Percentiles rank a stretch among this genome's conserved stretches.
Evolutionary conservation across 768 basidiomycete genomes (phyloP).

Genomic region (Hericium erinaceus): DNA sequence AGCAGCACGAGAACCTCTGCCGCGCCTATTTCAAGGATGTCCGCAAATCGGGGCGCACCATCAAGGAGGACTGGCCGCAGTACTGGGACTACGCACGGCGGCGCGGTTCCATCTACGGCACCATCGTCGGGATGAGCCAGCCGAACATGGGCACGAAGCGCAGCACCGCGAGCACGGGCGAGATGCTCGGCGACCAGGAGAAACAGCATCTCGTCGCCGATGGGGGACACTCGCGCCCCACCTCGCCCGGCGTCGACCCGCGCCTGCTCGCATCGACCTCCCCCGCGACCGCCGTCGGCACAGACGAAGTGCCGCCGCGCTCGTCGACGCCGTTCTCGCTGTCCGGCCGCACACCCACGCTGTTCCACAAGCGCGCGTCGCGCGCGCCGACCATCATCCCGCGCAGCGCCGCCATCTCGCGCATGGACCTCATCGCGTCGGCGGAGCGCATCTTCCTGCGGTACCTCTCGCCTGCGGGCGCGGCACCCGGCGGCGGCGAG

Average conservation of each 20-base stretch:
- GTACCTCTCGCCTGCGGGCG: conserved; percentile 80
- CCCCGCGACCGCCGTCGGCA: conserved; percentile 37
- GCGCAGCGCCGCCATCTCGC: conserved; percentile 82
- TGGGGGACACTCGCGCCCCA: conserved; percentile 33
- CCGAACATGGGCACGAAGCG: conserved; percentile 53
- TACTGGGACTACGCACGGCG: conserved; percentile 92
- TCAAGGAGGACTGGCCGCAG: conserved; percentile 97
- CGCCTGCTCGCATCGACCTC: conserved; percentile 38
- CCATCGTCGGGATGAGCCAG: conserved; percentile 69
- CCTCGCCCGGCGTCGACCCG: conserved; percentile 24
- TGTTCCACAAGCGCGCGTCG: conserved; percentile 72
- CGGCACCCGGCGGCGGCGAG: conserved; percentile 67
- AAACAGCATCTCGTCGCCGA: conserved; percentile 54
- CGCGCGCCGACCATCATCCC: conserved; percentile 92
- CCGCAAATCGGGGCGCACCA: conserved; percentile 84
- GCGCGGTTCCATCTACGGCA: conserved; percentile 88
- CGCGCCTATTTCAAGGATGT: conserved; percentile 99
- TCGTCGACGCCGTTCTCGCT: conserved; percentile 76
- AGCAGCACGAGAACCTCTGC: conserved; percentile 98
- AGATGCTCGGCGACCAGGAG: conserved; percentile 56
- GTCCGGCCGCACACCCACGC: conserved; percentile 63
- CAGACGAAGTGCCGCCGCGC: conserved; percentile 37
- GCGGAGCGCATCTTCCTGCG: conserved; percentile 95
- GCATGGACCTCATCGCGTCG: conserved; percentile 80
- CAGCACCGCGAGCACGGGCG: conserved; percentile 75